These are phyloP conservation scores for Mycena sanguinolenta DNA, from an alignment of 768 basidiomycete genomes.

Conservation along the genomic window DNA sequence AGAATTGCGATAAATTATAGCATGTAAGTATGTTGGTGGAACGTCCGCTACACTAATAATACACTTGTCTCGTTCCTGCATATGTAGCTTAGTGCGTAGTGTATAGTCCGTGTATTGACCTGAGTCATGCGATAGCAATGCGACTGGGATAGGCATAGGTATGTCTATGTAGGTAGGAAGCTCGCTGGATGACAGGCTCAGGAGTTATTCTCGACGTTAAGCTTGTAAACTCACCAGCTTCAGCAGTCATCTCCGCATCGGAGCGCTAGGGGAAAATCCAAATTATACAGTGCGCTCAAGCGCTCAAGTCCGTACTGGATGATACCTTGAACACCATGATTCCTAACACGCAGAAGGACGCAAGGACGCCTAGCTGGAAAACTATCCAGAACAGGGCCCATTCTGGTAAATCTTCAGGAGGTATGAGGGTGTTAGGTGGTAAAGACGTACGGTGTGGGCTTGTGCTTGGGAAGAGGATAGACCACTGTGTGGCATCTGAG, in stretches of 20 bases:
- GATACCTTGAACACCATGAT: constrained; percentile 85
- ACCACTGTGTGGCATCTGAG: constrained; percentile 92
- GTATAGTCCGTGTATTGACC: constrained; percentile 6
- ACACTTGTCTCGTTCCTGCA: constrained; percentile 31
- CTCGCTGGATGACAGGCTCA: constrained; percentile 53
- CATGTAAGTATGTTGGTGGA: constrained; percentile 8
- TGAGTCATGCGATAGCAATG: constrained; percentile 23
- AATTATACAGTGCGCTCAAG: constrained; percentile 27
- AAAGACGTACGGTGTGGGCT: constrained; percentile 75
- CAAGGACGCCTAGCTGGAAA: constrained; percentile 81
- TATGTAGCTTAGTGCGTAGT: constrained; percentile 4
- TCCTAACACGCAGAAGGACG: constrained; percentile 85
- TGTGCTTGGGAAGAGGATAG: constrained; percentile 77
- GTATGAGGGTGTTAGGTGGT: background rate
- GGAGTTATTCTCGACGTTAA: background rate
- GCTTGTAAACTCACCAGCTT: constrained; percentile 71
- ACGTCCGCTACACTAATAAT: constrained; percentile 21
- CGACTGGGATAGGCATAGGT: constrained; percentile 10
- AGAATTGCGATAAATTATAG: constrained; percentile 31
- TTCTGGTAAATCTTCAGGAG: constrained; percentile 56
- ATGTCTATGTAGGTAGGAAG: constrained; percentile 71
- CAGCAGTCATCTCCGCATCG: constrained; percentile 70
- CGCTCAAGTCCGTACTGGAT: constrained; percentile 24
- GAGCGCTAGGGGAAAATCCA: constrained; percentile 58
- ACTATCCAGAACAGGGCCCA: constrained; percentile 91